phyloP scores from a whole-genome alignment of 139 green algal genomes.

The Micractinium sp. region DNA sequence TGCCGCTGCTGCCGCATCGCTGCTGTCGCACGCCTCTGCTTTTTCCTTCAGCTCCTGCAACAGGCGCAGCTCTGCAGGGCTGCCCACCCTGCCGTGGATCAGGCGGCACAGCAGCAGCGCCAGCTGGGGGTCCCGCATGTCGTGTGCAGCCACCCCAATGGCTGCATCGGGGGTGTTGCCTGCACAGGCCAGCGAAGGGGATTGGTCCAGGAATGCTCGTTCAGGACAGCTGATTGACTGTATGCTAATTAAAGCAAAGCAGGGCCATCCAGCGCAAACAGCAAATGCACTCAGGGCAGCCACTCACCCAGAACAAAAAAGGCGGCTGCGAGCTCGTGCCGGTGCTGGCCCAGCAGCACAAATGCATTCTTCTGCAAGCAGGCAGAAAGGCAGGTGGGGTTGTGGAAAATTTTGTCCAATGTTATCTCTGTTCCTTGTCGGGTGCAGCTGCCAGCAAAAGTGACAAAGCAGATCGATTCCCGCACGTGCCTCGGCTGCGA shows the following conservation, averaged over 20 bases:
- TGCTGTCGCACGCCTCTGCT: background rate
- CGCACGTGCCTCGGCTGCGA: too few species aligned
- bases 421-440: too few species aligned
- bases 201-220: background rate
- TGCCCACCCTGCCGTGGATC: conserved; percentile 45
- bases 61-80: background rate
- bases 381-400: background rate
- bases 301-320: conserved; percentile 88
- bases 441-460: too few species aligned
- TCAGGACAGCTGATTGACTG: too few species aligned
- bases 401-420: too few species aligned
- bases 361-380: conserved; percentile 77
- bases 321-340: conserved; percentile 77
- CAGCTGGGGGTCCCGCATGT: conserved; percentile 82
- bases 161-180: conserved; percentile 59
- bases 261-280: too few species aligned
- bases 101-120: conserved; percentile 72
- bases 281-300: background rate
- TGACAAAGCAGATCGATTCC: too few species aligned
- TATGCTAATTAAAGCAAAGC: too few species aligned
- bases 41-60: background rate
- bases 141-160: conserved; percentile 67
- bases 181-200: background rate
- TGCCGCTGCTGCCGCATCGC: background rate
- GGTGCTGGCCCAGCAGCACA: conserved; percentile 87